Base-by-base conservation (phyloP, 352 stramenopile genomes). In the Phytophthora multivora region DNA sequence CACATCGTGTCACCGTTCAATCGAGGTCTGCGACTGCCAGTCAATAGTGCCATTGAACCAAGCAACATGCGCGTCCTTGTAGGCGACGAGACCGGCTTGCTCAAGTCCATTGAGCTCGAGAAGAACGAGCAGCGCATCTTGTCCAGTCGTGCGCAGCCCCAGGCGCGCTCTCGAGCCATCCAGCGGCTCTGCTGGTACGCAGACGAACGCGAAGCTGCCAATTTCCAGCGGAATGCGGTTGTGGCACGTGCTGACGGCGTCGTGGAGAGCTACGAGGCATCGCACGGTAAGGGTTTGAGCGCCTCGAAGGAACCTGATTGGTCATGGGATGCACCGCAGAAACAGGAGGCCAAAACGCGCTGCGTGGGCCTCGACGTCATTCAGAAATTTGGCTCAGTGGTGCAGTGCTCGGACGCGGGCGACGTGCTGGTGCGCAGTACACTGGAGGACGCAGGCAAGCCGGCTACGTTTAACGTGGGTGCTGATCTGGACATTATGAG, bases 61-160 rank as follows among this genome's bases (percentile, higher is more conserved):
- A 48, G 9, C 48, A 71, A 19, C 26, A 93, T 94, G 83, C 83
- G 82, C 25, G 75, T 95, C 58, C 46, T 95, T 15, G 74, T 91
- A 35, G 86, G 77, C 48, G 86, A 95, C 70, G 86, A 95, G 68
- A 93, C 82, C 1, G 86, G 86, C 8, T 56, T 95, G 57, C 64
- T 93, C 66, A 95, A 95, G 81, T 89, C 77, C 28, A 75, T 93
- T 23, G 77, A 80, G 69, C 70, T 93, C 3, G 83, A 95, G 71
- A 86, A 74, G 58, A 79, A 75, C 47, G 77, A 90, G 68, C 79
- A 87, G 75, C 67, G 69, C 45, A 73, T 92, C 35, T 57, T 90
- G 42, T 79, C 56, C 36, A 86, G 66, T 67, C 69, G 70, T 18
- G 30, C 35, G 12, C 51, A 88, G 41, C 66, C 70, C 13, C 82